Evolutionary conservation across 352 stramenopile genomes (phyloP).

Genomic region (Bremia lactucae): DNA sequence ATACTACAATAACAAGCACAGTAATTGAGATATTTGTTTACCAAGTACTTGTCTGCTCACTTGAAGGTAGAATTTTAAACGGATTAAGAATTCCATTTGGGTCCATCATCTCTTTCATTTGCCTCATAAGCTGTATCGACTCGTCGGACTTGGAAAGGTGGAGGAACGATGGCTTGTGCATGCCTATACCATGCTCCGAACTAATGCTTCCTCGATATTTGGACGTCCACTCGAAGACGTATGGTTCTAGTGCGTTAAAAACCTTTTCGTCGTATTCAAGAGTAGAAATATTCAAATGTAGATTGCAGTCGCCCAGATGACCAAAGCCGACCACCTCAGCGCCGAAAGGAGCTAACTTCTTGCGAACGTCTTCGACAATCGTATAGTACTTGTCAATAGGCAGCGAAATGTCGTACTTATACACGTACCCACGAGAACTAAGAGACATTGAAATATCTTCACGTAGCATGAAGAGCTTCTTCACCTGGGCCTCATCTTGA

Average conservation of each 20-base stretch:
- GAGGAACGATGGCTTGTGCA: conserved; percentile 88
- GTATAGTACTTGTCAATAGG: conserved; percentile 87
- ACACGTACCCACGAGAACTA: conserved; percentile 81
- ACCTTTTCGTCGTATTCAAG: conserved; percentile 54
- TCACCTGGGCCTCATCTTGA: conserved; percentile 85
- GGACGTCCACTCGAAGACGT: conserved; percentile 77
- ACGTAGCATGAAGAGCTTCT: conserved; percentile 90
- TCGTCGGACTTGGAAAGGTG: conserved; percentile 70
- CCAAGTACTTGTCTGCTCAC: conserved; percentile 2
- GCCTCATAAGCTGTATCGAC: conserved; percentile 85
- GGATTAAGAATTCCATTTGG: conserved; percentile 94
- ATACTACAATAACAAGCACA: too few species aligned
- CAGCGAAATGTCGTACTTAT: conserved; percentile 98
- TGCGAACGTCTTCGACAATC: conserved; percentile 76
- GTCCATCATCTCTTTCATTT: conserved; percentile 93
- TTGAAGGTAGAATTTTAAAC: conserved; percentile 83
- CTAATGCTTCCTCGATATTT: conserved; percentile 89
- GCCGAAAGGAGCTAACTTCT: conserved; percentile 32
- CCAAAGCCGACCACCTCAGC: conserved; percentile 83
- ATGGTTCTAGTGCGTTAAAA: conserved; percentile 56
- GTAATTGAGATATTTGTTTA: not conserved
- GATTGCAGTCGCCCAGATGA: conserved; percentile 93
- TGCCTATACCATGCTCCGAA: conserved; percentile 95
- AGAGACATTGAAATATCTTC: conserved; percentile 90
- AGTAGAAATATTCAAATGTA: conserved; percentile 93